Conservation (phyloP, 2,329 filamentous ascomycete genomes). For the Ceratocystis destructans region DNA sequence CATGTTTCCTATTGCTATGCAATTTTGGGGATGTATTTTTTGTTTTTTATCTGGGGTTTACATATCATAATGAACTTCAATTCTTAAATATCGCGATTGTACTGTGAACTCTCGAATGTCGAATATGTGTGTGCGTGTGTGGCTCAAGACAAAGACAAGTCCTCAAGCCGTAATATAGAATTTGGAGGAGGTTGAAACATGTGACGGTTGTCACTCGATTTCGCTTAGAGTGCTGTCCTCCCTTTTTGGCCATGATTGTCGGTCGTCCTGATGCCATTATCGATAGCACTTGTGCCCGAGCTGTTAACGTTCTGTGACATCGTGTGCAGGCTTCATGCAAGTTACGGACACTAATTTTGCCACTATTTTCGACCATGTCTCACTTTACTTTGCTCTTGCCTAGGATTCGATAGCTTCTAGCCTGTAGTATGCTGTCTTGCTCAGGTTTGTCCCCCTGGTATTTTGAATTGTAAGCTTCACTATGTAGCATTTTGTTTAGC, state of each 20-base stretch:
- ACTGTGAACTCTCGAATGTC: background rate
- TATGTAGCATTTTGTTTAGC: background rate
- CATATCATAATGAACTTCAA: slow-evolving; percentile 3
- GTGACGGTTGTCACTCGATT: too few relatives aligned
- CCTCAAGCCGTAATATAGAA: too few relatives aligned
- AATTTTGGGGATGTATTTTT: background rate
- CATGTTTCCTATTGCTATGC: slow-evolving; percentile 1
- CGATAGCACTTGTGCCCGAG: background rate
- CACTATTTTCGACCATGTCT: background rate
- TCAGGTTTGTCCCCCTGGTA: background rate
- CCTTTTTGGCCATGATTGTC: too few relatives aligned
- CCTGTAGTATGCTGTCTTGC: background rate
- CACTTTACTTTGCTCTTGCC: background rate
- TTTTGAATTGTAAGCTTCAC: background rate
- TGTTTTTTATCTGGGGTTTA: background rate
- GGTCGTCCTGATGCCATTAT: background rate
- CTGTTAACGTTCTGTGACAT: background rate
- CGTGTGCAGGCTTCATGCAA: background rate
- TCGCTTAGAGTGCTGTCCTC: too few relatives aligned
- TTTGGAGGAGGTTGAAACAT: too few relatives aligned
- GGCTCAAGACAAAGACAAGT: too few relatives aligned
- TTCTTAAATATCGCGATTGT: background rate
- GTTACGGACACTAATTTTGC: background rate
- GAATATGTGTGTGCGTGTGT: too few relatives aligned
- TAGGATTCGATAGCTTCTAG: background rate